phyloP scores from a whole-genome alignment of 495 filamentous ascomycete species.

The Penicillium taxi region DNA sequence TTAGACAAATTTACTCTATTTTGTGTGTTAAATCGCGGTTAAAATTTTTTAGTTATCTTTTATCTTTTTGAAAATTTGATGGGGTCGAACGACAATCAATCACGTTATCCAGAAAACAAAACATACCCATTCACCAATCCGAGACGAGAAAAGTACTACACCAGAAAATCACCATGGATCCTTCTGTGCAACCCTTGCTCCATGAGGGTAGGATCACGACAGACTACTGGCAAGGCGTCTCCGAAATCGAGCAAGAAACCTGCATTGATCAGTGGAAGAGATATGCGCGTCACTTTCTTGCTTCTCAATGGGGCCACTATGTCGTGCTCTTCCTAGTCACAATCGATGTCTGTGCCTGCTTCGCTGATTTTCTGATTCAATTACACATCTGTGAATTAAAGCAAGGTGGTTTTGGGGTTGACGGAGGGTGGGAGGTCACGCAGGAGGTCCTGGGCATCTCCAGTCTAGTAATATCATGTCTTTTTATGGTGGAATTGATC shows the following conservation, averaged over 20 bases:
- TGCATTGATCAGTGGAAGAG: constrained; percentile 8
- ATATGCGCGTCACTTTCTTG: constrained; percentile 34
- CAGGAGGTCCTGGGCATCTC: constrained; percentile 35
- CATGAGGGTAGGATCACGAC: too few species aligned
- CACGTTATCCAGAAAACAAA: too few species aligned
- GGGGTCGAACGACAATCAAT: too few species aligned
- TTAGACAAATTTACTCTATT: too few species aligned
- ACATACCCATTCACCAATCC: too few species aligned
- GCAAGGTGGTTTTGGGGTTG: constrained; percentile 7
- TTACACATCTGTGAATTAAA: constrained; percentile 51
- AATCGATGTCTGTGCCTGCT: constrained; percentile 50
- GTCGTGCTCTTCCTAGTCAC: constrained; percentile 47
- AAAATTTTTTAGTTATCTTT: too few species aligned
- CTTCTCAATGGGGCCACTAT: constrained; percentile 52
- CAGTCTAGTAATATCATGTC: constrained; percentile 46
- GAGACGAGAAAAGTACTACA: too few species aligned
- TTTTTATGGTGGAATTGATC: constrained; percentile 55
- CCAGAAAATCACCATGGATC: too few species aligned
- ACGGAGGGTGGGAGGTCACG: constrained; percentile 19
- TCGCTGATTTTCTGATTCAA: constrained; percentile 55
- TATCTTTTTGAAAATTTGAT: too few species aligned
- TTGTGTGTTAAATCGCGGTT: too few species aligned
- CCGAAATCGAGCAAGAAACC: constrained; percentile 4
- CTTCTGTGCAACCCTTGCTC: too few species aligned
- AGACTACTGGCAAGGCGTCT: not conserved